Evolutionary conservation across 2,329 filamentous ascomycete genomes (phyloP), one percentile per base, ranked within the genome.

Genomic region (Aspergillus neotritici): DNA sequence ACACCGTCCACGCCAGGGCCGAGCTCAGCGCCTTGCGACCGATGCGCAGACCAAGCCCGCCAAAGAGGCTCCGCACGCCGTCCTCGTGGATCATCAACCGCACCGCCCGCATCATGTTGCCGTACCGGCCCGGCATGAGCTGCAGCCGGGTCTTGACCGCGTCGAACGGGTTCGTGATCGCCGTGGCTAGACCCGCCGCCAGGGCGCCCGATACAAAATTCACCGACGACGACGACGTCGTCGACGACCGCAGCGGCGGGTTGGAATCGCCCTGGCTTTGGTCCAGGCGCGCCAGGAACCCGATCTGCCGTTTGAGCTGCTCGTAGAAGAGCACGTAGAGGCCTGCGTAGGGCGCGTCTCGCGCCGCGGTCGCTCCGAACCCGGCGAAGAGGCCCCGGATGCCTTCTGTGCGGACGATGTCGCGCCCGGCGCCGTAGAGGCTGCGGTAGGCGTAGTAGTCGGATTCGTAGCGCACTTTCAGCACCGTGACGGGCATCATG

Each of bases 291-390:
- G 56, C 48, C 36, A 67, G 34, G 9, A 53, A 44, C 1, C 61
- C 53, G 7, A 71, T 48, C 4, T 50, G 55, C 5, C 62, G 61
- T 43, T 71, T 72, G 14, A 62, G 50, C 40, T 71, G 66, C 69
- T 98, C 93, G 67, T 98, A 98, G 55, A 95, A 86, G 6, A 96
- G 72, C 1, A 98, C 88, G 61, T 98, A 98, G 12, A 96, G 74
- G 0, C 93, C 93, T 0, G 93, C 93, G 63, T 97, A 97, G 0
- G 93, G 93, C n/a, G 90, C 93, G 66, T 98, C 93, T 35, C 93
- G 79, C 21, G 94, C 80, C 1, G 93, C 88, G 0, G 93, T 98
- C 1, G 91, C 93, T 33, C 93, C 93, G 60, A 94, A 95, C 1
- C 93, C 93, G 0, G 86, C 81, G 59, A 97, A 97, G 67, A 98